phyloP scores from a whole-genome alignment of 2,329 filamentous ascomycete species.

The Diaporthe citriasiana region DNA sequence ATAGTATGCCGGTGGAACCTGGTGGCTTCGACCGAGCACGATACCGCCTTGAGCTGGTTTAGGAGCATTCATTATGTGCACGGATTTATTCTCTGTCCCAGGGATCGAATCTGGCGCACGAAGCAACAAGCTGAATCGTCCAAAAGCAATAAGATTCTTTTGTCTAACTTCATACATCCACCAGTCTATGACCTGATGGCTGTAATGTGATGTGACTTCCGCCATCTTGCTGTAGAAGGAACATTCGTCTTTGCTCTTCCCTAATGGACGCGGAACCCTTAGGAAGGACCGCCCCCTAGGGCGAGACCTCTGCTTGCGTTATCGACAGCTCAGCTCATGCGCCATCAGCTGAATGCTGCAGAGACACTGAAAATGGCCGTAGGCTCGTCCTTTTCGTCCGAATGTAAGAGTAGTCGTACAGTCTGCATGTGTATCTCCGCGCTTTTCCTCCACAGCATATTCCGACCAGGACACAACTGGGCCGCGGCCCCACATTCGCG shows the following conservation, averaged over 20 bases:
- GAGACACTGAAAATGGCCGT: neutral
- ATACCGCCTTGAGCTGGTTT: neutral
- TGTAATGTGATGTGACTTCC: neutral
- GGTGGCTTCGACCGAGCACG: too few relatives aligned
- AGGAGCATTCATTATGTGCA: too few relatives aligned
- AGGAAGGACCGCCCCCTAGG: neutral
- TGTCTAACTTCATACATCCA: conserved; percentile 10
- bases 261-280: neutral
- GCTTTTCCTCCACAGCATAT: neutral
- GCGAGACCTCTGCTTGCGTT: neutral
- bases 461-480: neutral
- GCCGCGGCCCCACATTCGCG: neutral
- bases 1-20: neutral
- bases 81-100: too few relatives aligned
- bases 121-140: neutral
- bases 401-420: conserved; percentile 5
- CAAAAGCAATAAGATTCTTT: neutral
- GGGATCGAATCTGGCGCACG: neutral
- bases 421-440: neutral
- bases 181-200: neutral
- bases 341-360: neutral
- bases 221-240: neutral
- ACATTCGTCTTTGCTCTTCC: neutral
- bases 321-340: neutral
- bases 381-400: neutral